Conservation (phyloP, 2,329 filamentous ascomycete genomes). For the Bisporella sp. region DNA sequence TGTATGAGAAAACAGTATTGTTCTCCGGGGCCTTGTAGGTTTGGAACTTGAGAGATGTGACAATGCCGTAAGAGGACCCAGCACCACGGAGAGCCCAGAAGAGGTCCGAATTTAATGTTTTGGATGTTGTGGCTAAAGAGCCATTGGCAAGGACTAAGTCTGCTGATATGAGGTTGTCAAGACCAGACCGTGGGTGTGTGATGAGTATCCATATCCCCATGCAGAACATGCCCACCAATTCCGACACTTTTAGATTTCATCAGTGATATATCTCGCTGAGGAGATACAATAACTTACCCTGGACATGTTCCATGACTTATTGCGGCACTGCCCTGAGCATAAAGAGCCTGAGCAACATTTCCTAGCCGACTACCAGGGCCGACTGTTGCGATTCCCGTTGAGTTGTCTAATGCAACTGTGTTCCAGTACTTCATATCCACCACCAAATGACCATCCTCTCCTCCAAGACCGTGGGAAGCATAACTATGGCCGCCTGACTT, state of each 20-base stretch:
- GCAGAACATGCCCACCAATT: background rate
- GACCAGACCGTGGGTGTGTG: background rate
- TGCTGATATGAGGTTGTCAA: background rate
- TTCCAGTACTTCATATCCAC: slow-evolving; percentile 49
- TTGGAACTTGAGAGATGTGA: background rate
- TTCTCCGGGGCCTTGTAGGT: background rate
- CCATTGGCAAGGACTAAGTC: background rate
- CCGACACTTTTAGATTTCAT: no score
- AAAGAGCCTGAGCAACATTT: slow-evolving; percentile 30
- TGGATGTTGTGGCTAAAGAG: background rate
- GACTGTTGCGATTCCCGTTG: slow-evolving; percentile 22
- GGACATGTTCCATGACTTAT: no score
- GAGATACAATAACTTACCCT: no score
- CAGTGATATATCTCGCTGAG: no score
- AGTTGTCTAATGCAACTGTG: slow-evolving; percentile 43
- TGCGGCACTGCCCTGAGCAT: background rate
- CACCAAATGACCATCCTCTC: slow-evolving; percentile 43
- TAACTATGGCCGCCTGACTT: slow-evolving; percentile 49
- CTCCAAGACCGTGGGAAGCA: slow-evolving; percentile 38
- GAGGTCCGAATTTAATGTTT: background rate
- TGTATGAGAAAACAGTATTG: slow-evolving; percentile 4
- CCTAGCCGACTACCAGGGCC: slow-evolving; percentile 36
- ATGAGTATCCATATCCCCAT: background rate
- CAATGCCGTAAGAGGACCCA: background rate
- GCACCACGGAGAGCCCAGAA: background rate